Evolutionary conservation across 441 rosid genomes (phyloP).

Genomic region (Corymbia calophylla): DNA sequence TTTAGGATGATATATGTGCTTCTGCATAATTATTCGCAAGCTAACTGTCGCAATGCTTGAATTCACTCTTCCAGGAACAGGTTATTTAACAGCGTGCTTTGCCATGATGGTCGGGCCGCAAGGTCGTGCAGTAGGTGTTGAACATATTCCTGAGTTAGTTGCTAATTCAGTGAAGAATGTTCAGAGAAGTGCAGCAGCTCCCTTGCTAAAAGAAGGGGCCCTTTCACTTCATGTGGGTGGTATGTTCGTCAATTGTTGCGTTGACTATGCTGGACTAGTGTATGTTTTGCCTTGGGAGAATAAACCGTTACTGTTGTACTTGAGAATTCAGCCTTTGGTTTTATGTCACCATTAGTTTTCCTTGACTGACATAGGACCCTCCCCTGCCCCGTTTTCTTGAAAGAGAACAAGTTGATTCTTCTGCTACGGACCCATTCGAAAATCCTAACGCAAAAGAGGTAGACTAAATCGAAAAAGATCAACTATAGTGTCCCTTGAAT

Average conservation of each 20-base stretch:
- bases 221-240: slow-evolving; percentile 78
- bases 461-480: background rate
- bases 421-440: background rate
- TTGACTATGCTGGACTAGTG: background rate
- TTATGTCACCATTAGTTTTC: background rate
- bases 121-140: slow-evolving; percentile 81
- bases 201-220: slow-evolving; percentile 59
- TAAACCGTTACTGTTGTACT: background rate
- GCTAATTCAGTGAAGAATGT: slow-evolving; percentile 58
- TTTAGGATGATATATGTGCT: background rate
- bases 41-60: background rate
- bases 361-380: background rate
- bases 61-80: slow-evolving; percentile 50
- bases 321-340: background rate
- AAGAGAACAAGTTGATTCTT: background rate
- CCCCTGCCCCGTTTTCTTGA: background rate
- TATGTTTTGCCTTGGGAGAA: background rate
- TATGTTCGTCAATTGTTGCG: slow-evolving; percentile 15
- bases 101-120: slow-evolving; percentile 84
- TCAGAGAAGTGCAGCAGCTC: slow-evolving; percentile 64
- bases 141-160: slow-evolving; percentile 80
- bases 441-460: background rate
- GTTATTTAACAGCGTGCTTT: slow-evolving; percentile 94
- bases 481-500: background rate
- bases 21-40: background rate